These are phyloP conservation scores for Globisporangium splendens DNA, from an alignment of 352 stramenopile species.

Conservation along the genomic window DNA sequence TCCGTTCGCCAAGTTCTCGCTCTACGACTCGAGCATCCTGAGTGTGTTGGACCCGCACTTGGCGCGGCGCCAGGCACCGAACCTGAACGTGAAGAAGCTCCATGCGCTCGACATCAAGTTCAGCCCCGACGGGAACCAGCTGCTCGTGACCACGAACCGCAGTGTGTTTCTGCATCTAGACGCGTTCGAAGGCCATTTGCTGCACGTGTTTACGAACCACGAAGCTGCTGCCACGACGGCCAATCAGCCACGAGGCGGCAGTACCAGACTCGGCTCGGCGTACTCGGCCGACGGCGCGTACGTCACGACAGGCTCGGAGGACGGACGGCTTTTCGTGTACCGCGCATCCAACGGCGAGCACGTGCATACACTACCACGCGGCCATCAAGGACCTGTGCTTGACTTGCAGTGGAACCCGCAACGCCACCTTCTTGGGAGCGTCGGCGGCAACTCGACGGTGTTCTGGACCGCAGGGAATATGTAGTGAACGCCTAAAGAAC, in stretches of 20 bases:
- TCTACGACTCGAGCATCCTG: slow-evolving; percentile 74
- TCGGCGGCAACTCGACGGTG: slow-evolving; percentile 69
- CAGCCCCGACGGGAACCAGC: slow-evolving; percentile 80
- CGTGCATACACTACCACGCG: slow-evolving; percentile 47
- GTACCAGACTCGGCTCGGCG: slow-evolving; percentile 46
- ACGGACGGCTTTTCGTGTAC: slow-evolving; percentile 77
- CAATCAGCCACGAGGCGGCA: slow-evolving; percentile 22
- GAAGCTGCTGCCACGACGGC: neutral
- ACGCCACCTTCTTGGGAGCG: slow-evolving; percentile 71
- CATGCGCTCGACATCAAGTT: slow-evolving; percentile 81
- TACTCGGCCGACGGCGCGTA: slow-evolving; percentile 80
- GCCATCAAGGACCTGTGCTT: slow-evolving; percentile 58
- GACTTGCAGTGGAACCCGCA: slow-evolving; percentile 84
- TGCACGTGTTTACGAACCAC: slow-evolving; percentile 72
- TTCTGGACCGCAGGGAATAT: slow-evolving; percentile 51
- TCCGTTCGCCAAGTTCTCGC: slow-evolving; percentile 85
- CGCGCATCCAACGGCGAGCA: slow-evolving; percentile 51
- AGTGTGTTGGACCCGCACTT: slow-evolving; percentile 60
- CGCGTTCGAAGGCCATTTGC: slow-evolving; percentile 77
- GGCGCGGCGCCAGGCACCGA: slow-evolving; percentile 42
- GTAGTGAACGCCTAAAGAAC: neutral
- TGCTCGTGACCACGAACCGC: slow-evolving; percentile 80
- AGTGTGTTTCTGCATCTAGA: slow-evolving; percentile 81
- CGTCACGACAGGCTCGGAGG: slow-evolving; percentile 64
- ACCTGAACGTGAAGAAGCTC: slow-evolving; percentile 52